Percentiles rank a stretch among this genome's conserved stretches.
Conservation (phyloP, 2,329 filamentous ascomycete genomes). For the Fusarium pseudocircinatum region DNA sequence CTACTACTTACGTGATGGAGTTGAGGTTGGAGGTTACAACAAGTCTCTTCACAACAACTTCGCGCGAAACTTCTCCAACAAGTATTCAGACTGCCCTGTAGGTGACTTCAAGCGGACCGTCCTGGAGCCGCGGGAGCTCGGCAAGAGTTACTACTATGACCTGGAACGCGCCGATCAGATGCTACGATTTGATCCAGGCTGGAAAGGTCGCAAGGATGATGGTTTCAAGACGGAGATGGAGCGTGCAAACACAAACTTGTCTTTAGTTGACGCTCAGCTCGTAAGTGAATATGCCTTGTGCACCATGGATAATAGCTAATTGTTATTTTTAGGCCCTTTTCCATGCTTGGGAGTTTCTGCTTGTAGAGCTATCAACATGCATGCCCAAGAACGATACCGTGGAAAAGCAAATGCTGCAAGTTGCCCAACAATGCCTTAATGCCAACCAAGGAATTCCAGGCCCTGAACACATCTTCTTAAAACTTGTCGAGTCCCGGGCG, state of each 20-base stretch:
- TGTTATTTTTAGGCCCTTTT: slow-evolving; percentile 73
- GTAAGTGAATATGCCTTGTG: slow-evolving; percentile 58
- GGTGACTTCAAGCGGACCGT: slow-evolving; percentile 81
- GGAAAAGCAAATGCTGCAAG: slow-evolving; percentile 75
- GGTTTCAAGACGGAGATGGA: slow-evolving; percentile 87
- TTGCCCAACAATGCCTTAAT: slow-evolving; percentile 79
- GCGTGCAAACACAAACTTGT: slow-evolving; percentile 89
- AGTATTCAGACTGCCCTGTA: slow-evolving; percentile 79
- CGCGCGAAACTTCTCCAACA: slow-evolving; percentile 81
- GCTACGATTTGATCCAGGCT: slow-evolving; percentile 79
- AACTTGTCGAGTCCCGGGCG: slow-evolving; percentile 78
- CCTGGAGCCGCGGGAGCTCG: slow-evolving; percentile 72
- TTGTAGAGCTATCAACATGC: slow-evolving; percentile 81
- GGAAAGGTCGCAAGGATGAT: slow-evolving; percentile 73
- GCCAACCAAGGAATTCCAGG: slow-evolving; percentile 79
- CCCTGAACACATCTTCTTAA: slow-evolving; percentile 83
- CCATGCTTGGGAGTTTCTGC: slow-evolving; percentile 87
- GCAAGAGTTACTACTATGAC: slow-evolving; percentile 85
- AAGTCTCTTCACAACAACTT: slow-evolving; percentile 86
- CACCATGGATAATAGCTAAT: slow-evolving; percentile 39
- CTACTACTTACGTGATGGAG: slow-evolving; percentile 82
- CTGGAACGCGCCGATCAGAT: slow-evolving; percentile 78
- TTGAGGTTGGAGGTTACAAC: slow-evolving; percentile 85
- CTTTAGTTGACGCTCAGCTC: slow-evolving; percentile 90
- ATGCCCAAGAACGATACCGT: slow-evolving; percentile 64